Evolutionary conservation across 345 rosid species (phyloP).

Genomic region (Crucihimalaya himalaica): DNA sequence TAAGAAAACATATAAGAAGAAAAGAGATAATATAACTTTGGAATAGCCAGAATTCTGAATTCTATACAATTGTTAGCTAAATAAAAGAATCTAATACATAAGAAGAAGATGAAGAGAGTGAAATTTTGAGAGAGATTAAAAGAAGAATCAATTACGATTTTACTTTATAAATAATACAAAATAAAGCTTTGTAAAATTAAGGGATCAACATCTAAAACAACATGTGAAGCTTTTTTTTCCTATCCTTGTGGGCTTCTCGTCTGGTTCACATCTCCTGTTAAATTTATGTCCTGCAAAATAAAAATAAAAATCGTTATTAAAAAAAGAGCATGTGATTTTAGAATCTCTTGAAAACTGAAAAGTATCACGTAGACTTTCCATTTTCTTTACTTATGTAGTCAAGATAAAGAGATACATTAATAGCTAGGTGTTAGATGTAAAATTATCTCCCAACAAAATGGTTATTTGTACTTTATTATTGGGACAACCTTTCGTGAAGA

Average conservation of each 20-base stretch:
- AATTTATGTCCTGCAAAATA: constrained; percentile 50
- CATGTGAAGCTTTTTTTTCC: constrained; percentile 27
- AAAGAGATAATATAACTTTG: neutral
- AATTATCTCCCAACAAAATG: neutral
- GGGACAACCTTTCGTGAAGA: neutral
- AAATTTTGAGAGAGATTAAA: constrained; percentile 27
- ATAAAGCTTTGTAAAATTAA: constrained; percentile 15
- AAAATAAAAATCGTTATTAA: neutral
- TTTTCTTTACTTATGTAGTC: constrained; percentile 1
- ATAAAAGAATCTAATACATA: constrained; percentile 20
- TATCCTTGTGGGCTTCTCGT: constrained; percentile 64
- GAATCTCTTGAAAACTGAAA: constrained; percentile 3
- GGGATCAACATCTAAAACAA: constrained; percentile 27
- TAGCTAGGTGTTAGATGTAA: neutral
- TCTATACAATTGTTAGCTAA: constrained; percentile 35
- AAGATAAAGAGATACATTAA: neutral
- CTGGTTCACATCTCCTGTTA: constrained; percentile 54
- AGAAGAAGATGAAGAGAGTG: constrained; percentile 17
- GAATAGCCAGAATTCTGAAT: constrained; percentile 18
- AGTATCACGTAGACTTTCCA: neutral
- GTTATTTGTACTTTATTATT: neutral
- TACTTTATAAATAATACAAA: constrained; percentile 14
- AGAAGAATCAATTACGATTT: constrained; percentile 25
- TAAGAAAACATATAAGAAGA: neutral
- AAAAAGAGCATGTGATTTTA: neutral